Evolutionary conservation across 768 basidiomycete species (phyloP).

Genomic region (Pholiota microspora): DNA sequence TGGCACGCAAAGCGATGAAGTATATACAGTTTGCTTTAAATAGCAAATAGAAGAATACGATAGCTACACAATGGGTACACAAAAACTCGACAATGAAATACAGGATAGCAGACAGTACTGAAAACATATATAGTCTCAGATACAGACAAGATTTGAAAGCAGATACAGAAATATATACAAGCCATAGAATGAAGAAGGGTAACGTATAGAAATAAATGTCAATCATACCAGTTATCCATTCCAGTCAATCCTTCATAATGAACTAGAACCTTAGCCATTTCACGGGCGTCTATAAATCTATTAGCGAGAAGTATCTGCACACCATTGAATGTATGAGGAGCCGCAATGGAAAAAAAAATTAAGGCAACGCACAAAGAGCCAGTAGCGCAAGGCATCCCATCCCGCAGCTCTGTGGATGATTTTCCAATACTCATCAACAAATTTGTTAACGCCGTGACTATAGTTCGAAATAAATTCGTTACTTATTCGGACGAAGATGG

Average conservation of each 20-base stretch:
- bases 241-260: slow-evolving; percentile 54
- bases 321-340: not conserved
- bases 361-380: slow-evolving; percentile 23
- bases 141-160: not conserved
- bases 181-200: not conserved
- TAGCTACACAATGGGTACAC: not conserved
- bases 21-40: not conserved
- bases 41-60: not conserved
- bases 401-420: slow-evolving; percentile 72
- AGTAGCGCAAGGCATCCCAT: slow-evolving; percentile 57
- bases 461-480: slow-evolving; percentile 54
- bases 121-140: not conserved
- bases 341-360: not conserved
- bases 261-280: slow-evolving; percentile 48
- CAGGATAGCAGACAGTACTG: not conserved
- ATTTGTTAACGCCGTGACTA: slow-evolving; percentile 48
- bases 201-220: not conserved
- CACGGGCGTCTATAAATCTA: slow-evolving; percentile 45
- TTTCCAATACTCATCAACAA: slow-evolving; percentile 59
- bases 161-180: not conserved
- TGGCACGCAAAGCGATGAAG: not conserved
- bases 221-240: slow-evolving; percentile 39
- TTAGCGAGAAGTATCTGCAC: slow-evolving; percentile 50
- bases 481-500: too few relatives aligned
- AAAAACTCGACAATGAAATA: not conserved